Evolutionary conservation across 164 flowering plant genomes (phyloP), one percentile per base, ranked within the genome.

Genomic region (Vitis vinifera): DNA sequence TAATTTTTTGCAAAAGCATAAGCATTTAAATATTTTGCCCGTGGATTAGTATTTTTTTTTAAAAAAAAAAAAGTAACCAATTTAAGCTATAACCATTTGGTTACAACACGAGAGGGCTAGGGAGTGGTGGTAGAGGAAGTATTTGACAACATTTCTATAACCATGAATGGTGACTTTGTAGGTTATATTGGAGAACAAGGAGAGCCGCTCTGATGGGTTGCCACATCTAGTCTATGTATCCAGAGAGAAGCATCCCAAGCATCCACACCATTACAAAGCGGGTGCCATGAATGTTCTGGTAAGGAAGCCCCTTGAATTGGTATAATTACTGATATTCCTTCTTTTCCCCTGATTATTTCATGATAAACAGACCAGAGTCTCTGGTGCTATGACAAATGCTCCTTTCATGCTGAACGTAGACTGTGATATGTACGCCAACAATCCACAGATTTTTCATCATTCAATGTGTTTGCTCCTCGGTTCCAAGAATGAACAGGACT

Each of bases 211-310:
- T 8, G 69, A 83, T 66, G 91, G 73, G 10, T 6, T 89, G 62
- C 91, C 93, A 6, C 80, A 79, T 66, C 70, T 91, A 4, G 62
- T 89, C 0, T 90, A 90, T 51, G 67, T 90, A 6, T 78, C 91
- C 10, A 82, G 96, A 73, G 93, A 90, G 77, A 89, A 91, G 72
- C 65, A 81, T 37, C 93, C 86, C 29, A 73, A 85, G 55, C 75
- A 79, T 61, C 80, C 75, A 1, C 93, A 89, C 75, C 80, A 86
- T 65, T 86, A 65, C 83, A 91, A 91, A 76, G 93, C 96, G 0
- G 93, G 96, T 0, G 96, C 96, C 51, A 84, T 89, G 90, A 91
- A 91, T 63, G 88, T 77, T 58, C 62, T 91, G 79, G 93, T 89
- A 76, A 37, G 50, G 27, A 6, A 4, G 5, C 7, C 7, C 44